These are phyloP conservation scores for Sporisorium scitamineum DNA, from an alignment of 1,284 basidiomycete species.

Conservation along the genomic window DNA sequence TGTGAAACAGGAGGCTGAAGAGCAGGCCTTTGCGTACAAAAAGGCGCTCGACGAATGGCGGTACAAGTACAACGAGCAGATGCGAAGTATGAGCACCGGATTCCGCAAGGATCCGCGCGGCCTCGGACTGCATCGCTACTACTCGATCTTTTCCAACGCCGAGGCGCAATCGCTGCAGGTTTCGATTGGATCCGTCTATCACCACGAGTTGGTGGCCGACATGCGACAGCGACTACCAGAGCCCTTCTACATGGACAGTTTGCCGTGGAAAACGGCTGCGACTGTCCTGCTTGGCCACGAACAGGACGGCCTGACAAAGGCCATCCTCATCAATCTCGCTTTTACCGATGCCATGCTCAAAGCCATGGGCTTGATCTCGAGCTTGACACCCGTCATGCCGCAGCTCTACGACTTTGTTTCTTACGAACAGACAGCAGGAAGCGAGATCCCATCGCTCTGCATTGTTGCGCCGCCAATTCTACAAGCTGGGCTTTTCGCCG, in stretches of 20 bases:
- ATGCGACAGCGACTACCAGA: conserved; percentile 37
- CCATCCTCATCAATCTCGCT: conserved; percentile 45
- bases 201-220: conserved; percentile 44
- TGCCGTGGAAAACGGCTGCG: conserved; percentile 39
- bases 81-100: conserved; percentile 40
- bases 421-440: conserved; percentile 30
- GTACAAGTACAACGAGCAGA: conserved; percentile 49
- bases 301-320: conserved; percentile 33
- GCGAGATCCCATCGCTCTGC: conserved; percentile 43
- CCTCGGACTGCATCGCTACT: conserved; percentile 44
- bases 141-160: conserved; percentile 39
- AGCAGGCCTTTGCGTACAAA: conserved; percentile 33
- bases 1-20: conserved; percentile 40
- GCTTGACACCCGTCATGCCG: conserved; percentile 39
- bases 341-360: conserved; percentile 43
- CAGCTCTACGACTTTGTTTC: conserved; percentile 48
- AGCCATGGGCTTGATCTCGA: conserved; percentile 34
- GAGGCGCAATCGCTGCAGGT: conserved; percentile 40
- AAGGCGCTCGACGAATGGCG: conserved; percentile 46
- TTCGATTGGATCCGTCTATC: conserved; percentile 36
- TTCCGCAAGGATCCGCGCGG: conserved; percentile 43
- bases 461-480: conserved; percentile 41
- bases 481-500: conserved; percentile 42
- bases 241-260: conserved; percentile 27
- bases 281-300: conserved; percentile 39